Conservation (phyloP, 495 filamentous ascomycete genomes). For the Aspergillus haitiensis region DNA sequence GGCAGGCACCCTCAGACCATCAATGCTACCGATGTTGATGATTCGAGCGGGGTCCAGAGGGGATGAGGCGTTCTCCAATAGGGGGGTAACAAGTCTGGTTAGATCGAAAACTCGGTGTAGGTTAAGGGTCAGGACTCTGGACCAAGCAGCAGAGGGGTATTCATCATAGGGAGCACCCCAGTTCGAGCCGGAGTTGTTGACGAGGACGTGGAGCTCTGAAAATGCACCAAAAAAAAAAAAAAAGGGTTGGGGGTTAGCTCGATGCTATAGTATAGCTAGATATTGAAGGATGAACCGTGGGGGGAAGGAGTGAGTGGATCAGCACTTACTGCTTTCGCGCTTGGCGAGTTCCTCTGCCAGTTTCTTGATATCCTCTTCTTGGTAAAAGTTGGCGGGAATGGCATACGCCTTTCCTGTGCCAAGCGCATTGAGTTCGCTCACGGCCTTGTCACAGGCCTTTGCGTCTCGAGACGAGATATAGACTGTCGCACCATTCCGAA, state of each 20-base stretch:
- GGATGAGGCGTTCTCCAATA: constrained; percentile 58
- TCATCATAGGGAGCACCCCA: constrained; percentile 68
- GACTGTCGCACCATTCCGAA: constrained; percentile 76
- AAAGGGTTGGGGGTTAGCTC: neutral
- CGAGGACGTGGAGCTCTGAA: constrained; percentile 67
- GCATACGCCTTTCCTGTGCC: constrained; percentile 62
- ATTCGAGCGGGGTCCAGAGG: constrained; percentile 59
- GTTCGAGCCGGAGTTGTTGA: constrained; percentile 79
- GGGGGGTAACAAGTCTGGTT: constrained; percentile 69
- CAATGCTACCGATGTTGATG: constrained; percentile 74
- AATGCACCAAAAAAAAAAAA: neutral
- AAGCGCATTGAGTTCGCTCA: constrained; percentile 59
- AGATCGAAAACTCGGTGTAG: constrained; percentile 78
- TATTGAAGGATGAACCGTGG: neutral
- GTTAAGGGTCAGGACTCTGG: constrained; percentile 74
- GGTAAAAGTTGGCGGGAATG: constrained; percentile 72
- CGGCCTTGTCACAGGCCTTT: constrained; percentile 59
- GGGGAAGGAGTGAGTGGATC: neutral
- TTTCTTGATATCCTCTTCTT: constrained; percentile 65
- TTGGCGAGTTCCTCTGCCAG: constrained; percentile 63
- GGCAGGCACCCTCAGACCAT: constrained; percentile 64
- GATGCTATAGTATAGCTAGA: neutral
- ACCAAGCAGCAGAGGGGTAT: constrained; percentile 69
- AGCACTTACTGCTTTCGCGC: constrained; percentile 57
- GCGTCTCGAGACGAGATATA: constrained; percentile 78